These are phyloP conservation scores for Torrubiellomyces zombiae DNA, from an alignment of 2,329 filamentous ascomycete species.

Conservation along the genomic window DNA sequence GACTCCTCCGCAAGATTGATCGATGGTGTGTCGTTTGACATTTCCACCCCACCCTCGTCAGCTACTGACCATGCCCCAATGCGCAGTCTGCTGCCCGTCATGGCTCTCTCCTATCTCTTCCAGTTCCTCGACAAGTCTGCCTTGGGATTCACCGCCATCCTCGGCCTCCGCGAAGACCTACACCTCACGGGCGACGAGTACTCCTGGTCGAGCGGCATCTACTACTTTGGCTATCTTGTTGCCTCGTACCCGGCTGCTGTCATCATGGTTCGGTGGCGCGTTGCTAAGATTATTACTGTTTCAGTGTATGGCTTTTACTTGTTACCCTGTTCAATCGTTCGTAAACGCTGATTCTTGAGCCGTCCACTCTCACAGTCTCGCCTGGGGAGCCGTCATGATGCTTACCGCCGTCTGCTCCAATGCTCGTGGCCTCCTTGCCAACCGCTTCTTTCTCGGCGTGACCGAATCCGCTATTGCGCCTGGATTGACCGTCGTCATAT, in stretches of 20 bases:
- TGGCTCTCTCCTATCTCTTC: slow-evolving; percentile 37
- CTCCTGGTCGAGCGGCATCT: slow-evolving; percentile 31
- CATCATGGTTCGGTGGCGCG: slow-evolving; percentile 10
- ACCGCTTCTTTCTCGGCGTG: slow-evolving; percentile 17
- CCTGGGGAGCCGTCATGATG: slow-evolving; percentile 25
- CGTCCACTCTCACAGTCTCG: slow-evolving; percentile 5
- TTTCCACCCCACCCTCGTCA: slow-evolving; percentile 14
- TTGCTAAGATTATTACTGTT: slow-evolving; percentile 12
- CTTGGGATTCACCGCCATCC: slow-evolving; percentile 32
- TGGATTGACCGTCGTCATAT: slow-evolving; percentile 12
- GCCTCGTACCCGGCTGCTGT: slow-evolving; percentile 11
- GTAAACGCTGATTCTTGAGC: background rate
- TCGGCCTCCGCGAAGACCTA: slow-evolving; percentile 29
- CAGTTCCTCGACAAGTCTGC: slow-evolving; percentile 46
- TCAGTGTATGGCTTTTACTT: slow-evolving; percentile 8
- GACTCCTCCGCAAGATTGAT: slow-evolving; percentile 45
- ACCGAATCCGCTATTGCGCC: slow-evolving; percentile 15
- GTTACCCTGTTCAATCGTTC: no score
- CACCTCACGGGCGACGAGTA: slow-evolving; percentile 30
- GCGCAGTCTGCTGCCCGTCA: slow-evolving; percentile 30
- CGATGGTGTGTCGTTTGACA: slow-evolving; percentile 24
- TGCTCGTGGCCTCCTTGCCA: slow-evolving; percentile 10
- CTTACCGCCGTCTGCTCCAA: slow-evolving; percentile 22
- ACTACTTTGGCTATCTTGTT: slow-evolving; percentile 33
- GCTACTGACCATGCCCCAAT: slow-evolving; percentile 16